Base-by-base conservation (phyloP, 208 protist genomes). In the Trypanosoma cruzi region DNA sequence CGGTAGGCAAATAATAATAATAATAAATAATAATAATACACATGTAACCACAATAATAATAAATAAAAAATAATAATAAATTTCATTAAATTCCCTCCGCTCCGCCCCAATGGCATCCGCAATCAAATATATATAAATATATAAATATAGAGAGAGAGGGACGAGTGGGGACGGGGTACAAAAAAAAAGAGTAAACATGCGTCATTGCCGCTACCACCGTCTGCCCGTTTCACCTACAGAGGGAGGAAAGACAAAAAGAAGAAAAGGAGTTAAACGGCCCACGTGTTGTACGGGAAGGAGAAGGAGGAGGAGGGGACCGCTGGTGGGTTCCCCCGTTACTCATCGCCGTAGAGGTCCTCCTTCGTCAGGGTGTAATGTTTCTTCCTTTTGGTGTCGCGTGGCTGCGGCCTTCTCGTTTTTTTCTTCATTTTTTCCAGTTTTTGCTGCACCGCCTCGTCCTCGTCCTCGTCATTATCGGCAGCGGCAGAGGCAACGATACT, bases 311-410 rank as follows among this genome's bases (percentile, higher is more conserved):
- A 49, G 4, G 44, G 3, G 16, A 20, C 4, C 7, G 44, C 44
- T 14, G 44, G 44, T 49, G 44, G 7, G 44, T 28, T 10, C 2
- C 18, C 34, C 28, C 55, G 26, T 37, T 64, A 63, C 55, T 62
- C 79, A 31, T 88, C 81, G 13, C 79, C 79, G 52, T 84, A 89
- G 26, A 95, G 69, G 53, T 95, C 89, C 54, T 91, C 59, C 71
- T 75, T 84, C n/a, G 89, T 91, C 31, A 95, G 81, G 48, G 81
- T 76, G 78, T 92, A 95, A 32, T 88, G 65, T 78, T 95, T 95
- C 79, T 92, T 95, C 24, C 89, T 84, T 73, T 92, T 95, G 37
- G 84, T 90, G 63, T 90, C 79, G 55, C 84, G 86, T 34, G 79
- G 62, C 29, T 65, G 64, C 74, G 84, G 85, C 71, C 85, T 76